Evolutionary conservation across 768 basidiomycete species (phyloP), one percentile per base, ranked within the genome.

Genomic region (Amanita exitialis): DNA sequence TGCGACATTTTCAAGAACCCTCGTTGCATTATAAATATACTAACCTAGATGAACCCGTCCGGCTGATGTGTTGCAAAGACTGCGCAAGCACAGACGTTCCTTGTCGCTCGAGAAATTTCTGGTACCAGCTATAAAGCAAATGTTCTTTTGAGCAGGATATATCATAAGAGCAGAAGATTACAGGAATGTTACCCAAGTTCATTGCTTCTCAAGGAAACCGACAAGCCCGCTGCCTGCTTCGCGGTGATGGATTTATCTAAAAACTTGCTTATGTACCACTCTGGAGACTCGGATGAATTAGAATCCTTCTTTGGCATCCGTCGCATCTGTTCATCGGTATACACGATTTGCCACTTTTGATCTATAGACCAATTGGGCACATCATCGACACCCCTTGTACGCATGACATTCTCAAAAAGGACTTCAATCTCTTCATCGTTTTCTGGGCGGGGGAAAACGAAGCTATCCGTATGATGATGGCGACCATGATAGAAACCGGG

Each of bases 231-330:
- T 8, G 89, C 87, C 55, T 92, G 83, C 66, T 90, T 88, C 37
- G 81, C 68, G 1, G 84, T 92, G 45, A 96, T 82, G 1, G 86
- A 86, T 53, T 81, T 80, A 61, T 94, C 87, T 61, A 97, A 72
- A 62, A 96, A 90, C 66, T 85, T 90, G 65, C 83, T 80, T 56
- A 98, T 80, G 62, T 92, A 97, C 86, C 87, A 96, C 63, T 96
- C 88, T 1, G 94, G 92, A 7, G 86, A 80, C 54, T 86, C 83
- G 49, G 81, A 64, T 5, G 69, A 66, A 61, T 70, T 77, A 18
- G 73, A 66, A 54, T 71, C 75, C 59, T 77, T 80, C 58, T 83
- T 82, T 43, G 44, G 50, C 6, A 20, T 80, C 83, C 86, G 91
- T 38, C 86, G 77, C 48, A 85, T 73, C 49, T 86, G 83, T 58